Conservation (phyloP, 169 alveolate genomes). For the Cryptosporidium muris region DNA sequence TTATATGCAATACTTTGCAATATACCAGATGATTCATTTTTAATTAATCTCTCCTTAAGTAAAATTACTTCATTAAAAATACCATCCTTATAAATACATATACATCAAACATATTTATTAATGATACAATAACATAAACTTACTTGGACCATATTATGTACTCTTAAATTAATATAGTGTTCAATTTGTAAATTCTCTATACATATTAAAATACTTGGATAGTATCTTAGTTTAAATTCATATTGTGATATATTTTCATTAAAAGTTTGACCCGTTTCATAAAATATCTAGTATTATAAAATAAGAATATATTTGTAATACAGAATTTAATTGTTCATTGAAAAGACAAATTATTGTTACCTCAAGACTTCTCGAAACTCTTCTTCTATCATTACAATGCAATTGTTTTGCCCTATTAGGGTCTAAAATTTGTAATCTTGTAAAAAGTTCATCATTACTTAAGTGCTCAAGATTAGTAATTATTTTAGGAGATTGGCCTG, state of each 20-base stretch:
- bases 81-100: constrained; percentile 27
- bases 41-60: constrained; percentile 27
- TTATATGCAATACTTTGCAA: constrained; percentile 59
- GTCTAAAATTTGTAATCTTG: constrained; percentile 8
- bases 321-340: not conserved
- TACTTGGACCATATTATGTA: constrained; percentile 19
- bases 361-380: constrained; percentile 49
- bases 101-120: not conserved
- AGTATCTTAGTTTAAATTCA: constrained; percentile 31
- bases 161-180: constrained; percentile 5
- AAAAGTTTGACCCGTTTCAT: constrained; percentile 4
- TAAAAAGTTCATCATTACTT: constrained; percentile 33
- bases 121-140: not conserved
- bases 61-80: constrained; percentile 33
- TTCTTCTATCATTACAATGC: constrained; percentile 49
- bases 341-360: constrained; percentile 7
- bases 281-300: constrained; percentile 4
- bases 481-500: not conserved
- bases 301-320: not conserved
- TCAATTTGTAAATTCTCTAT: constrained; percentile 1
- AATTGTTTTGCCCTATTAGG: constrained; percentile 43
- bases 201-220: constrained; percentile 33
- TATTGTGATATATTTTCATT: not conserved
- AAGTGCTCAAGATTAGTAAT: not conserved
- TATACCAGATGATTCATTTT: constrained; percentile 21